phyloP scores from a whole-genome alignment of 1,284 basidiomycete genomes.

The Marasmius oreades region DNA sequence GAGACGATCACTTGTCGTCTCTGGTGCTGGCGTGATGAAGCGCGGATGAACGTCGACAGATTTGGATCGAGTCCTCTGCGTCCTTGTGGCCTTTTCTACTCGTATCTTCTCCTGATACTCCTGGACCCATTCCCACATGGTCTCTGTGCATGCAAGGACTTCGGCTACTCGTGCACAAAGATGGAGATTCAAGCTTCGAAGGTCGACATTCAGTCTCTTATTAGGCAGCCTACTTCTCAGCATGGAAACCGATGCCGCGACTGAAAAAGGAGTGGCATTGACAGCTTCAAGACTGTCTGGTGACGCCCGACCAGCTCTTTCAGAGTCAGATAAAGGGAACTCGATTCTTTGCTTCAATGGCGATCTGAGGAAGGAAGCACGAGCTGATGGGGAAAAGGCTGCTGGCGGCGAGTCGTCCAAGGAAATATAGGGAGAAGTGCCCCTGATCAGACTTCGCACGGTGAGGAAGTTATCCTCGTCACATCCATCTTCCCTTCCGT shows the following conservation, averaged over 20 bases:
- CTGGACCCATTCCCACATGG: conserved; percentile 73
- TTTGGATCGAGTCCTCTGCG: conserved; percentile 19
- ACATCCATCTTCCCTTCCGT: conserved; percentile 6
- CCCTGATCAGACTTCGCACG: conserved; percentile 30
- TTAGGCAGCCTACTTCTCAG: conserved; percentile 42
- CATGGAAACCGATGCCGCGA: conserved; percentile 5
- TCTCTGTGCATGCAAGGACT: conserved; percentile 61
- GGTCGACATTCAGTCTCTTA: conserved; percentile 47
- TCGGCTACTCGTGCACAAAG: conserved; percentile 54
- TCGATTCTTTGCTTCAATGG: neutral
- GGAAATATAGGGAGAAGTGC: conserved; percentile 39
- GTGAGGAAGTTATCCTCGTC: conserved; percentile 31
- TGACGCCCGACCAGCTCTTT: neutral
- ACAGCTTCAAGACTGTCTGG: neutral
- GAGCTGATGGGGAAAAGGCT: conserved; percentile 38
- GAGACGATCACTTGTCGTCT: conserved; percentile 19
- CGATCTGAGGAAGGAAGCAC: conserved; percentile 22
- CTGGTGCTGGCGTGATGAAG: neutral
- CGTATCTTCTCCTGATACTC: conserved; percentile 37
- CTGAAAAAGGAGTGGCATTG: neutral
- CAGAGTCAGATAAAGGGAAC: neutral
- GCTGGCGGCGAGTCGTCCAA: conserved; percentile 40
- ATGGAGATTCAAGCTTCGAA: conserved; percentile 55
- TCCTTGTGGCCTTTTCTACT: conserved; percentile 11
- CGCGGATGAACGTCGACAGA: conserved; percentile 19